Base-by-base conservation (phyloP, 257 asterid species). In the Eucommia ulmoides region DNA sequence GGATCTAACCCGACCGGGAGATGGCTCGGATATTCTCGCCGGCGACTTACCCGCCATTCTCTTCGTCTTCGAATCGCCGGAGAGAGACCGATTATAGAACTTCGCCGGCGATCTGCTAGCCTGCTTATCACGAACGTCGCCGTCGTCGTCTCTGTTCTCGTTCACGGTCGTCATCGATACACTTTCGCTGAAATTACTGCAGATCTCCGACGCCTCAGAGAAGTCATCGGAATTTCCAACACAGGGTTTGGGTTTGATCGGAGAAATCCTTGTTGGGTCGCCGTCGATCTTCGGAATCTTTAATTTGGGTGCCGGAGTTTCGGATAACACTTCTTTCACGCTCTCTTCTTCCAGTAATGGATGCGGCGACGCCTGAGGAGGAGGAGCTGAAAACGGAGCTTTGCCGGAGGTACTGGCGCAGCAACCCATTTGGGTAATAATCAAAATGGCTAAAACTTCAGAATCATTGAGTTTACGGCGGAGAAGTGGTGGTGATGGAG, bases 341-440 rank as follows among this genome's bases (percentile, higher is more conserved):
- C 17, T 38, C 16, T 38, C 45, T 38, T 38, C 11, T 38, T 38
- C 45, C 2, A 3, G 45, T 38, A 38, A 38, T 15, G 45, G 45
- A 3, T 38, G 45, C 16, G 6, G 45, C 16, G n/a, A 8, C n/a
- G 45, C 11, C n/a, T 38, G 3, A 38, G 7, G 10, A 14, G 3
- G 45, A 38, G 45, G n/a, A 6, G n/a, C 45, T 38, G 45, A 15
- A 15, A n/a, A n/a, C n/a, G 45, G n/a, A 3, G 45, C 4, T 15
- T 38, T 38, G 45, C 16, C n/a, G 45, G n/a, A 3, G 45, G 16
- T 38, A 15, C 45, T 38, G n/a, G 45, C 45, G n/a, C 45, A 38
- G 16, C 45, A 38, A 15, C 45, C 45, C 45, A 38, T 38, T 38
- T 29, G 38, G n/a, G n/a, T n/a, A n/a, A n/a, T n/a, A n/a, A n/a